phyloP scores from a whole-genome alignment of 228 moss, liverwort and hornwort species.

The Sphagnum fallax region DNA sequence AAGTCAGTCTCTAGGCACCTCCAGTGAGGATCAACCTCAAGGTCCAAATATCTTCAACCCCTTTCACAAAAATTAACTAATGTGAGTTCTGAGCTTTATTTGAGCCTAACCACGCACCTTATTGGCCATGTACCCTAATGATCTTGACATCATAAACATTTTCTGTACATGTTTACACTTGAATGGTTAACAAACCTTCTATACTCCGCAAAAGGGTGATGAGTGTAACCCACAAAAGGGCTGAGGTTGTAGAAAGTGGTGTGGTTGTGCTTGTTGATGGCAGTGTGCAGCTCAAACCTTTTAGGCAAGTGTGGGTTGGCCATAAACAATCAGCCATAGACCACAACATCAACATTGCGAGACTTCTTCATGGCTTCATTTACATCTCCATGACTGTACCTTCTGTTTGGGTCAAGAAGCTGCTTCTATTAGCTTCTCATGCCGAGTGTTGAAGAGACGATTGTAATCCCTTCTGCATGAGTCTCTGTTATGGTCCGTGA shows the following conservation, averaged over 20 bases:
- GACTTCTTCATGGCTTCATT: conserved; percentile 36
- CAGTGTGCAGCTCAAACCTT: conserved; percentile 40
- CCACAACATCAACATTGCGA: conserved; percentile 50
- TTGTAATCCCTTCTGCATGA: background rate
- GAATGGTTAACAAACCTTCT: background rate
- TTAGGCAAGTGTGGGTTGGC: conserved; percentile 67
- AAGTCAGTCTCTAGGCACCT: no score
- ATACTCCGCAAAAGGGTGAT: conserved; percentile 45
- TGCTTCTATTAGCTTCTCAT: conserved; percentile 29
- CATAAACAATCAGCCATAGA: conserved; percentile 50
- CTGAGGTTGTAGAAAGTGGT: conserved; percentile 52
- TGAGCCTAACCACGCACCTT: no score
- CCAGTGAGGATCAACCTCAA: no score
- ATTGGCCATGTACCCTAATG: no score
- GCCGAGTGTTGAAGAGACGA: conserved; percentile 18
- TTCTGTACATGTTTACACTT: background rate
- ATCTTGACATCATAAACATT: background rate
- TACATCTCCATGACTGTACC: conserved; percentile 26
- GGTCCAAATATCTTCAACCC: no score
- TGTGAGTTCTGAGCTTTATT: no score
- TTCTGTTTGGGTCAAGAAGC: conserved; percentile 34
- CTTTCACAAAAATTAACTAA: no score
- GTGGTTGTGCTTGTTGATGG: conserved; percentile 44
- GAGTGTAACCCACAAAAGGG: conserved; percentile 59
- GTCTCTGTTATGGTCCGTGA: no score